phyloP scores from a whole-genome alignment of 108 stramenopile species.

The Chaetoceros tenuissimus region DNA sequence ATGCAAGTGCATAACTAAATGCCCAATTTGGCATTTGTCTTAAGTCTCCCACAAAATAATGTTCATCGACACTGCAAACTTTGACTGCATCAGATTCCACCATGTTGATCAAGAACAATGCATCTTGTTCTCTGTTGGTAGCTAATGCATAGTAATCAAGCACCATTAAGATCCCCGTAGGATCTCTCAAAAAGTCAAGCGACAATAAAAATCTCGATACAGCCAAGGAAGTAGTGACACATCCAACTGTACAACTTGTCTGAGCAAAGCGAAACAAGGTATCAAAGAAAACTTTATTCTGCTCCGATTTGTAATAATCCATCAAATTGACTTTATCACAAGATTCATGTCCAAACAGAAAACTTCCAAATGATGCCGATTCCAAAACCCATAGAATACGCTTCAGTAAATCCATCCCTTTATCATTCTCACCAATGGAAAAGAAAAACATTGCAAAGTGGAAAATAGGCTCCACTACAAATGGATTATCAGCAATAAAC shows the following conservation, averaged over 20 bases:
- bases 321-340: conserved; percentile 23
- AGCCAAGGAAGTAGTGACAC: conserved; percentile 39
- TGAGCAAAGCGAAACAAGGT: conserved; percentile 60
- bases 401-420: conserved; percentile 46
- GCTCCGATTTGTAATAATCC: conserved; percentile 38
- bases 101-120: conserved; percentile 33
- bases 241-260: conserved; percentile 31
- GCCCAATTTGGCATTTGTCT: conserved; percentile 63
- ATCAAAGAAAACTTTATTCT: conserved; percentile 45
- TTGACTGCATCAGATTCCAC: conserved; percentile 23
- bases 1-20: conserved; percentile 70
- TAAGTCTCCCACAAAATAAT: conserved; percentile 19
- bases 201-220: conserved; percentile 52
- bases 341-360: conserved; percentile 16
- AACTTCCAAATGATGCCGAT: conserved; percentile 34
- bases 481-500: conserved; percentile 75
- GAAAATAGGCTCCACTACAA: conserved; percentile 49
- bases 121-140: conserved; percentile 17
- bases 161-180: conserved; percentile 53
- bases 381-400: conserved; percentile 63
- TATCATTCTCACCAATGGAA: conserved; percentile 51
- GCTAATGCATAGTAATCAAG: conserved; percentile 65
- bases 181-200: conserved; percentile 77
- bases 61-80: conserved; percentile 18
- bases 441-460: conserved; percentile 61